Base-by-base conservation (phyloP, 768 basidiomycete species). In the Boletus rubroflammeus region DNA sequence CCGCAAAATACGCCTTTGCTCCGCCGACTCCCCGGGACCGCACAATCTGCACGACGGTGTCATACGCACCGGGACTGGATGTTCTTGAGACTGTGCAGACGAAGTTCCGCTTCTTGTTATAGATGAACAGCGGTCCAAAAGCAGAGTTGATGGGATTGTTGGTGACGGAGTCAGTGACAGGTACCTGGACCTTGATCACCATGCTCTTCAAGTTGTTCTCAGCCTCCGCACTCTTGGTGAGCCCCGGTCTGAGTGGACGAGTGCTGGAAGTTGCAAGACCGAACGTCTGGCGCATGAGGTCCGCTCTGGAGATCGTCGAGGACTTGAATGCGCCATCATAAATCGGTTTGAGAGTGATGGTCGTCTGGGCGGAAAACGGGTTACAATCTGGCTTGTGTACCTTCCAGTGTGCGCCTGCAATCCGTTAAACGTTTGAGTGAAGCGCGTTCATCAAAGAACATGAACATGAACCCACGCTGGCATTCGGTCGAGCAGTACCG, bases 401-500 rank as follows among this genome's bases (percentile, higher is more conserved):
- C 41, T 69, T 64, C 83, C 83, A 84, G 26, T 78, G 72, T 10
- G 59, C 60, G 23, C 67, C 83, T 84, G 53, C 10, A 19, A 35
- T 41, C 8, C 8, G 9, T 1, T 4, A 15, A 34, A 44, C 42
- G 32, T 7, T 48, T 38, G 28, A 49, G 34, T 14, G 4, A 48
- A 31, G 14, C 25, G 21, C 15, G 5, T 14, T 15, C 7, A 2
- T 15, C 1, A 1, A 14, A 26, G 11, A 31, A 38, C 6, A 10
- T 15, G 38, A 26, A 28, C 31, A 44, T 17, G 19, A 10, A 68
- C 79, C 4, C 60, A 81, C 83, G 68, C 66, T 84, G 84, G 56
- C 84, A 83, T 31, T 75, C 76, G 1, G 67, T 58, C 6, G 81
- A 81, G 51, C 83, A 85, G 56, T 85, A 85, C 23, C 76, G 66